Evolutionary conservation across 169 alveolate species (phyloP), one percentile per base, ranked within the genome.

Genomic region (Eimeria necatrix): DNA sequence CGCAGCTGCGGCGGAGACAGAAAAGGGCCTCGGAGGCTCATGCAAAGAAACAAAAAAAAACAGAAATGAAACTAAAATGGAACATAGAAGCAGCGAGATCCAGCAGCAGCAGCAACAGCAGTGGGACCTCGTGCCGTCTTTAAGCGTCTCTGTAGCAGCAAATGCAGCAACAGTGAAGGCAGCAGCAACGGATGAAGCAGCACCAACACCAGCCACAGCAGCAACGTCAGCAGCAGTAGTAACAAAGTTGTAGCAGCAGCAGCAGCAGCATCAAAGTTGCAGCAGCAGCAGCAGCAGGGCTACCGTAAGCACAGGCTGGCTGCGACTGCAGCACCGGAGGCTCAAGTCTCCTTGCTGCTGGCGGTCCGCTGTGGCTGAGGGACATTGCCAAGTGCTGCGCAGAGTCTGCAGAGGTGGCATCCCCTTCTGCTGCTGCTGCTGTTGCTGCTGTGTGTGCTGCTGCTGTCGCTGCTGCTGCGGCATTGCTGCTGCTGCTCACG

Each of bases 251-350:
- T 59, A 32, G 85, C 85, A 74, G 51, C 85, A 32, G 7, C 59
- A 46, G 85, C 49, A 24, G n/a, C 22, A 32, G 53, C 68, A 56
- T 18, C 70, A 14, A 20, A 70, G 32, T 3, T 8, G 78, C 78
- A 18, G 78, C 78, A 74, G 12, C 85, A 32, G n/a, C 59, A 74
- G 85, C n/a, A 9, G 14, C 8, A 41, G 85, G 56, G 60, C 16
- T 7, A 74, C 85, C 85, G 26, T 74, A 74, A 74, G 85, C n/a
- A 74, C 20, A 41, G 51, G n/a, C 85, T 41, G 20, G 60, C 16
- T 12, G 51, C 56, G 51, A 20, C 85, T 74, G 85, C 85, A 24
- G 9, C 7, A 24, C 60, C 22, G 56, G 85, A 20, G 56, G 85
- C n/a, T 26, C n/a, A n/a, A 12, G 12, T 10, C 49, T 18, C 24